Evolutionary conservation across 257 asterid species (phyloP), one percentile per base, ranked within the genome.

Genomic region (Nicotiana otophora): DNA sequence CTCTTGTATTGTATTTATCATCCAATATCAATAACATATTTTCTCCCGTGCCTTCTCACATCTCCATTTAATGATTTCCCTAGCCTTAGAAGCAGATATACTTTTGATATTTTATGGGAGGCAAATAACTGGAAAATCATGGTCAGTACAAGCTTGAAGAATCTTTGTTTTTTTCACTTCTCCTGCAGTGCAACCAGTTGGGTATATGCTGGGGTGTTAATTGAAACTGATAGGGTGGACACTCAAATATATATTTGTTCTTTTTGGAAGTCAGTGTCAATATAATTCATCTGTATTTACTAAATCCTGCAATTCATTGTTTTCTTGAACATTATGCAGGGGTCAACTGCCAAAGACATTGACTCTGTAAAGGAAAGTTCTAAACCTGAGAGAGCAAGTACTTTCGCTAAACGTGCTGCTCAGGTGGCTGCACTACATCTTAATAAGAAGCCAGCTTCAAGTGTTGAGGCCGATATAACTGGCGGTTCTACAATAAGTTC

Each of bases 391-490:
- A 89, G 92, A 89, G 88, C 90, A 51, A 87, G 87, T 81, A 92
- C 84, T 31, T 90, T 88, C 88, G 85, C 93, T 80, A 95, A 92
- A 89, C 91, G 97, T 68, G 85, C 92, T 78, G 86, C 89, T 30
- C 89, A 84, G 69, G 81, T 86, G 20, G 87, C 90, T 80, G 83
- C 92, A 51, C 72, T 88, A 72, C 89, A 95, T 70, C 89, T 87
- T 66, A 81, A 66, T 81, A 95, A 91, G 92, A 94, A 90, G 81
- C 95, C 98, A 19, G 81, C 91, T 62, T 90, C 97, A 66, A 89
- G 94, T 85, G 92, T 91, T 78, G 98, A 92, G 88, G 94, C 97
- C 81, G 93, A 87, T 83, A 88, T 90, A 51, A 87, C 95, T 30
- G 91, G 94, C 62, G 90, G 91, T 72, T 90, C 94, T 82, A 82